Conservation (phyloP, 441 rosid genomes). For the Mallotus repandus region DNA sequence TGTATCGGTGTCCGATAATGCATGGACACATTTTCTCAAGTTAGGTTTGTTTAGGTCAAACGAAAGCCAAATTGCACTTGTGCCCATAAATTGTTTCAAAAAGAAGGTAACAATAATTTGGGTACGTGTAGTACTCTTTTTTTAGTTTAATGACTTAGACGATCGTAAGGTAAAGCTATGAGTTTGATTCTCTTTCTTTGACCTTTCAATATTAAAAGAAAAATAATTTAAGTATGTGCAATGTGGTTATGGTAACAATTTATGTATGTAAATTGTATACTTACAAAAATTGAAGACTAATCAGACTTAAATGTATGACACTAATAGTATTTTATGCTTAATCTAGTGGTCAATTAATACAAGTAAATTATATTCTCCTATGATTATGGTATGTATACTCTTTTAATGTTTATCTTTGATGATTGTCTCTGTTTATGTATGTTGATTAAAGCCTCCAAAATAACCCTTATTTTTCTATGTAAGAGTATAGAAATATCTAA, state of each 20-base stretch:
- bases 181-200: too few species aligned
- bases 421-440: neutral
- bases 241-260: conserved; percentile 1
- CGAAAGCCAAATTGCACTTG: neutral
- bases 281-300: neutral
- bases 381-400: neutral
- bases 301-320: conserved; percentile 1
- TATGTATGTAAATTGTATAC: neutral
- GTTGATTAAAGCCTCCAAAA: neutral
- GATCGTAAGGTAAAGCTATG: too few species aligned
- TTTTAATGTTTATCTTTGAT: neutral
- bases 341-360: neutral
- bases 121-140: too few species aligned
- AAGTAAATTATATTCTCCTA: neutral
- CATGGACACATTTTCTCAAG: neutral
- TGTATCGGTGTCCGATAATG: neutral
- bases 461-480: neutral
- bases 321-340: neutral
- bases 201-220: too few species aligned
- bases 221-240: too few species aligned
- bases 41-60: conserved; percentile 7
- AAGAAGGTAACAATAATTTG: neutral
- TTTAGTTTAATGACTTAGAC: too few species aligned
- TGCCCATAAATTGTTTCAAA: neutral
- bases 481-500: neutral